These are phyloP conservation scores for Terfezia boudieri DNA, from an alignment of 495 filamentous ascomycete species.

Conservation along the genomic window DNA sequence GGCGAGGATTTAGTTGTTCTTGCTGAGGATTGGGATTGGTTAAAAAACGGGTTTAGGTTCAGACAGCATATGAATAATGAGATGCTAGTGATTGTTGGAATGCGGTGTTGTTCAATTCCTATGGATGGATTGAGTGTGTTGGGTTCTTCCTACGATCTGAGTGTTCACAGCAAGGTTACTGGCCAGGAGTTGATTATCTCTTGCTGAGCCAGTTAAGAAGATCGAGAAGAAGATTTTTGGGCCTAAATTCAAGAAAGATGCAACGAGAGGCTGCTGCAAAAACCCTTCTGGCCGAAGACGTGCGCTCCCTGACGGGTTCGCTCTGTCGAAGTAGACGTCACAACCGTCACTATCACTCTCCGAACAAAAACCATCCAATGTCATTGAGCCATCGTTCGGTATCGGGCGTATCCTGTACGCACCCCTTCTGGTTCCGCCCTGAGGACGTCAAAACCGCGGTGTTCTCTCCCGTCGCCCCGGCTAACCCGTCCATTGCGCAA, in stretches of 20 bases:
- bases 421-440: conserved; percentile 40
- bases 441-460: conserved; percentile 42
- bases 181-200: conserved; percentile 34
- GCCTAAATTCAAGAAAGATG: conserved; percentile 41
- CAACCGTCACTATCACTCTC: conserved; percentile 34
- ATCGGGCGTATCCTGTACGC: conserved; percentile 46
- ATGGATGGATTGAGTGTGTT: conserved; percentile 51
- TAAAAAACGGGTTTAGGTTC: conserved; percentile 38
- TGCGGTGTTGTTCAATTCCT: conserved; percentile 39
- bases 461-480: conserved; percentile 53
- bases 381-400: conserved; percentile 52
- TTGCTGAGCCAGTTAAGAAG: conserved; percentile 31
- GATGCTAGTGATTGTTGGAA: conserved; percentile 53
- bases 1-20: conserved; percentile 40
- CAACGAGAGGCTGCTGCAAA: conserved; percentile 27
- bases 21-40: conserved; percentile 38
- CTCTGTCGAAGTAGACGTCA: conserved; percentile 29
- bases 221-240: conserved; percentile 44
- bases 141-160: conserved; percentile 47
- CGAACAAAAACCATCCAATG: conserved; percentile 35
- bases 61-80: conserved; percentile 52
- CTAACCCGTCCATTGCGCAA: conserved; percentile 38
- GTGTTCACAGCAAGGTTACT: conserved; percentile 40
- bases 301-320: conserved; percentile 25
- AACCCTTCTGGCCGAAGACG: neutral